phyloP scores from a whole-genome alignment of 2,329 filamentous ascomycete species.

The Cylindrodendrum hubeiense region DNA sequence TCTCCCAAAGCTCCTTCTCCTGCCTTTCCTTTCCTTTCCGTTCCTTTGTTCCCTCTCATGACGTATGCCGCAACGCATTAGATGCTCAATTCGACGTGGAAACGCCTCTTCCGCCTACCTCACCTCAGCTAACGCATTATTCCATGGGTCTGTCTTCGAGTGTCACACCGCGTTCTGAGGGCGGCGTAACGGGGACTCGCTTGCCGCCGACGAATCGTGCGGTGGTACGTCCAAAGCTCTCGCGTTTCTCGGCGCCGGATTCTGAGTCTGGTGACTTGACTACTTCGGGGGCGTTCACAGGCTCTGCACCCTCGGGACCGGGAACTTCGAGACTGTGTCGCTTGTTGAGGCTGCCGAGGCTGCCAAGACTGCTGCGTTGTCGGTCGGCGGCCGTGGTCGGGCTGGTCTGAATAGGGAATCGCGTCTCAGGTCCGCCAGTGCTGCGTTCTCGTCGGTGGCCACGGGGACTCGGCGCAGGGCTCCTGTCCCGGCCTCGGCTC shows the following conservation, averaged over 20 bases:
- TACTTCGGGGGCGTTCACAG: slow-evolving; percentile 56
- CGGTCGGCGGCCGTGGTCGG: slow-evolving; percentile 67
- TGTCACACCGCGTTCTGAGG: slow-evolving; percentile 60
- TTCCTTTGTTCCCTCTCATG: background rate
- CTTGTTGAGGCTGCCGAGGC: slow-evolving; percentile 63
- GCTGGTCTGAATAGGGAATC: slow-evolving; percentile 85
- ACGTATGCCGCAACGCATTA: slow-evolving; percentile 5
- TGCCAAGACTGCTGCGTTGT: slow-evolving; percentile 63
- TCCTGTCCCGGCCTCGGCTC: slow-evolving; percentile 78
- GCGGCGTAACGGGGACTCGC: slow-evolving; percentile 51
- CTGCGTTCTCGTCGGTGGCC: slow-evolving; percentile 86
- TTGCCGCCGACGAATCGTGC: slow-evolving; percentile 63
- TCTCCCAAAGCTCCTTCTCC: background rate
- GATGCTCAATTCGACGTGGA: slow-evolving; percentile 20
- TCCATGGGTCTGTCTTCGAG: slow-evolving; percentile 67
- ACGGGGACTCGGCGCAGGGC: slow-evolving; percentile 73
- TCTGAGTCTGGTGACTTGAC: slow-evolving; percentile 41
- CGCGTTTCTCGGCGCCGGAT: slow-evolving; percentile 66
- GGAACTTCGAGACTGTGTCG: slow-evolving; percentile 87
- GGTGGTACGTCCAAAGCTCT: slow-evolving; percentile 67
- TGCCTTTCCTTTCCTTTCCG: background rate
- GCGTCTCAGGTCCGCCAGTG: slow-evolving; percentile 77
- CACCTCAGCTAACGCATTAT: slow-evolving; percentile 44
- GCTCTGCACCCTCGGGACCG: slow-evolving; percentile 63
- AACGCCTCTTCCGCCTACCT: slow-evolving; percentile 19